phyloP scores from a whole-genome alignment of 140 eudicot species.

The Stevia rebaudiana region DNA sequence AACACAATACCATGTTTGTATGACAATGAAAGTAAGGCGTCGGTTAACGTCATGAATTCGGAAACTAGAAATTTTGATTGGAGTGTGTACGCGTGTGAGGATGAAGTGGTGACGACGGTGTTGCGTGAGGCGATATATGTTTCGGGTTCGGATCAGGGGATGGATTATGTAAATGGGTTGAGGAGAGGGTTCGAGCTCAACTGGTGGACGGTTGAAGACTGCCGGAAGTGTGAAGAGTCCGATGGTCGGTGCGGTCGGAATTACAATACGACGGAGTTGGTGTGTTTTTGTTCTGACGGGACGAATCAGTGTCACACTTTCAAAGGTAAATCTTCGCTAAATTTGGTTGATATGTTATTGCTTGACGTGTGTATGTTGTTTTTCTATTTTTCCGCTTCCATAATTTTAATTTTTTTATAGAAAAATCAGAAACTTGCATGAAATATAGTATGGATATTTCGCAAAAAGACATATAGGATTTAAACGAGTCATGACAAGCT shows the following conservation, averaged over 20 bases:
- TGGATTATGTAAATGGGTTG: background rate
- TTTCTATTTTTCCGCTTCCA: too few species aligned
- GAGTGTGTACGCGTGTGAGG: background rate
- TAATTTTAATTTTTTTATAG: too few species aligned
- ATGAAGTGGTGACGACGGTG: slow-evolving; percentile 27
- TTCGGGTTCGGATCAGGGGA: background rate
- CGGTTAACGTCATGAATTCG: background rate
- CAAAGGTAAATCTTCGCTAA: slow-evolving; percentile 32
- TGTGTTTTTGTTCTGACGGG: slow-evolving; percentile 33
- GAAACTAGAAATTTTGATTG: background rate
- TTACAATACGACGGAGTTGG: background rate
- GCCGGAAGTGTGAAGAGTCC: slow-evolving; percentile 23
- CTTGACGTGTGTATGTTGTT: too few species aligned
- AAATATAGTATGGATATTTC: too few species aligned
- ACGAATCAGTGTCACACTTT: slow-evolving; percentile 26
- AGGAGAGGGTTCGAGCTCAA: slow-evolving; percentile 25
- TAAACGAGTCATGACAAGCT: too few species aligned
- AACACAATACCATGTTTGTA: slow-evolving; percentile 14
- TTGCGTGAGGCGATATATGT: slow-evolving; percentile 1
- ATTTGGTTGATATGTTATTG: background rate
- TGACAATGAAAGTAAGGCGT: background rate
- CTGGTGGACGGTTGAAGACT: slow-evolving; percentile 1
- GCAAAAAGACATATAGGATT: too few species aligned
- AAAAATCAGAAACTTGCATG: too few species aligned
- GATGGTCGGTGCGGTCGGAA: slow-evolving; percentile 29